Conservation (phyloP, 352 stramenopile species). For the Pythium aquatile region DNA sequence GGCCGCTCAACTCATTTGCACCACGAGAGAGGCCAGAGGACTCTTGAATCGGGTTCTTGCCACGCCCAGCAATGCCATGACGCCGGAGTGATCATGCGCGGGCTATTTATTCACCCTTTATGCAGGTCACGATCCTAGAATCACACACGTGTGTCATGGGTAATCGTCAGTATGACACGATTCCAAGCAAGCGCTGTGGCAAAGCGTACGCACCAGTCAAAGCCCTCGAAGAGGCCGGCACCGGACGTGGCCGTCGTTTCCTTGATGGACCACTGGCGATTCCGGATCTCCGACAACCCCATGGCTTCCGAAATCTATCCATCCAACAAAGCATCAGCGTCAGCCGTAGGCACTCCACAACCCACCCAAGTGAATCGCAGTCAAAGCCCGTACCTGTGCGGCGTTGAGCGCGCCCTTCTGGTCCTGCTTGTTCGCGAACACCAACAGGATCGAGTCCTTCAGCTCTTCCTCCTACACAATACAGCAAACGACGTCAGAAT, state of each 20-base stretch:
- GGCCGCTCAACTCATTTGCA: not conserved
- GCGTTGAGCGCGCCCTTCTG: slow-evolving; percentile 93
- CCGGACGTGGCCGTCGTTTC: slow-evolving; percentile 98
- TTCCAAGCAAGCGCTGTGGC: not conserved
- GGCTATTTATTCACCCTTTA: slow-evolving; percentile 76
- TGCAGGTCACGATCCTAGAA: slow-evolving; percentile 85
- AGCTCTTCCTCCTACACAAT: slow-evolving; percentile 95
- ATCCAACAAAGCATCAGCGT: not conserved
- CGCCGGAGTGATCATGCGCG: not conserved
- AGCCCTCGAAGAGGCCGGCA: slow-evolving; percentile 98
- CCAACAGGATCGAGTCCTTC: slow-evolving; percentile 97
- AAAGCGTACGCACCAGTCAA: slow-evolving; percentile 92
- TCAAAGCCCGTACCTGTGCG: slow-evolving; percentile 54
- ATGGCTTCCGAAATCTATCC: slow-evolving; percentile 97
- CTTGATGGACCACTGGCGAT: slow-evolving; percentile 99
- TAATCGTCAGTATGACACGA: not conserved
- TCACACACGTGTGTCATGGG: not conserved
- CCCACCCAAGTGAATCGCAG: not conserved
- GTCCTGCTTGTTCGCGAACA: slow-evolving; percentile 99
- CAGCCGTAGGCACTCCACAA: not conserved
- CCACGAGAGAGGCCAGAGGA: not conserved
- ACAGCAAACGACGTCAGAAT: not conserved
- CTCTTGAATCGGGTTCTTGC: not conserved
- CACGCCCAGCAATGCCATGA: not conserved
- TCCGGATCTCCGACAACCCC: slow-evolving; percentile 97